Evolutionary conservation across 1,284 basidiomycete genomes (phyloP).

Genomic region (Naganishia sp.): DNA sequence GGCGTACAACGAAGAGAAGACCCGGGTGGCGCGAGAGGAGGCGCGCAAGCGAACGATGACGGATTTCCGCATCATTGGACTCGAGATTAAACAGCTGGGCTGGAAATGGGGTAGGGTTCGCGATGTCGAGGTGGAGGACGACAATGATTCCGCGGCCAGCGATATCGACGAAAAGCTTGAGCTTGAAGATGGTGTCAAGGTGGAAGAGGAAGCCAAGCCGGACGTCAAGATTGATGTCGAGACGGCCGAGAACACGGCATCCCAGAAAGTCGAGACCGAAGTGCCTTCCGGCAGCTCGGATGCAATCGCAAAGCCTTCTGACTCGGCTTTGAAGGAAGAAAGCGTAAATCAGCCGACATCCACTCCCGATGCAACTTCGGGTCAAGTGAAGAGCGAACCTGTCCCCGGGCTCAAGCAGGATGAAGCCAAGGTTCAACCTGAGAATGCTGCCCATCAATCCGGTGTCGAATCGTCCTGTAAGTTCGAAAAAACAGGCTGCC

Average conservation of each 20-base stretch:
- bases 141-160: slow-evolving; percentile 23
- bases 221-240: slow-evolving; percentile 4
- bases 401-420: slow-evolving; percentile 11
- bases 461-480: slow-evolving; percentile 5
- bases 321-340: slow-evolving; percentile 8
- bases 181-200: slow-evolving; percentile 13
- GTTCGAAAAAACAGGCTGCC: neutral
- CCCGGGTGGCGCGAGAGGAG: slow-evolving; percentile 59
- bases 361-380: slow-evolving; percentile 3
- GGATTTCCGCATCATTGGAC: slow-evolving; percentile 90
- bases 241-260: too few relatives aligned
- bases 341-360: slow-evolving; percentile 7
- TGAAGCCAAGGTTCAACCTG: slow-evolving; percentile 56
- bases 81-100: slow-evolving; percentile 64
- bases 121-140: slow-evolving; percentile 34
- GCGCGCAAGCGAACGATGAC: slow-evolving; percentile 76
- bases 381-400: neutral
- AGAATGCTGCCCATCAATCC: slow-evolving; percentile 63
- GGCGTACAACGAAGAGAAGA: slow-evolving; percentile 34
- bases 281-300: neutral
- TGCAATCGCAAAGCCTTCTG: too few relatives aligned
- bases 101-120: slow-evolving; percentile 55
- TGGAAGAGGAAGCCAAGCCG: slow-evolving; percentile 16
- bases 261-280: slow-evolving; percentile 5
- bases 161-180: slow-evolving; percentile 38